These are phyloP conservation scores for Starmera amethionina DNA, from an alignment of 805 yeast genomes.

Conservation along the genomic window DNA sequence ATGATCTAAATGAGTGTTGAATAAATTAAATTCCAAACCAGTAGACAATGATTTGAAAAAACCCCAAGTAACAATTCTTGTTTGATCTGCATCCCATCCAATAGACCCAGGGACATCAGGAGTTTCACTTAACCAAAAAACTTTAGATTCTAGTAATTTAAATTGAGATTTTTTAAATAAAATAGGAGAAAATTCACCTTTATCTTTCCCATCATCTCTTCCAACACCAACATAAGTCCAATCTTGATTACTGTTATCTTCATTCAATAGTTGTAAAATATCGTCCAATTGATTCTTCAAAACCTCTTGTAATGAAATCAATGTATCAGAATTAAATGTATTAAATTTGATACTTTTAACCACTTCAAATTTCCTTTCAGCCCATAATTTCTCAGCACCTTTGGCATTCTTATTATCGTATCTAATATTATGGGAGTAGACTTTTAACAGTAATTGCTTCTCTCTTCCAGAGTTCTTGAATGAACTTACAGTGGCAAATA, in stretches of 20 bases:
- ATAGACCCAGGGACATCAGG: constrained; percentile 38
- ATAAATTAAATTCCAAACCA: constrained; percentile 17
- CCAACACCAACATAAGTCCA: constrained; percentile 43
- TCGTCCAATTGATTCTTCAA: constrained; percentile 36
- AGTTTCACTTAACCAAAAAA: constrained; percentile 45
- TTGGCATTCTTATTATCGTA: constrained; percentile 27
- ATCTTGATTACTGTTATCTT: constrained; percentile 12
- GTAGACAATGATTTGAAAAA: constrained; percentile 16
- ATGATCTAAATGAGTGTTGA: constrained; percentile 45
- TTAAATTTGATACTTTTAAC: constrained; percentile 31
- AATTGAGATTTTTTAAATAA: constrained; percentile 29
- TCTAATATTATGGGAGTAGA: constrained; percentile 37
- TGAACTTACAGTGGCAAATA: too few relatives aligned
- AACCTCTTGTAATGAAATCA: constrained; percentile 41
- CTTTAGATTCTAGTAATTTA: constrained; percentile 28
- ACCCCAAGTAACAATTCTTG: constrained; percentile 29
- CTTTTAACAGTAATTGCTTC: constrained; percentile 3
- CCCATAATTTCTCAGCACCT: constrained; percentile 37
- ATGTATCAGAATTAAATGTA: constrained; percentile 21
- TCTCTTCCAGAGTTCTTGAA: neutral
- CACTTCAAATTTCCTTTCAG: constrained; percentile 27
- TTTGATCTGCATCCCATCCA: constrained; percentile 39
- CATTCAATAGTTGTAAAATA: constrained; percentile 23
- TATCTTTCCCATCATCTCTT: constrained; percentile 38
- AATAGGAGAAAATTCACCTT: constrained; percentile 45